Conservation (phyloP, 148 eudicot species). For the Dianthus caryophyllus region DNA sequence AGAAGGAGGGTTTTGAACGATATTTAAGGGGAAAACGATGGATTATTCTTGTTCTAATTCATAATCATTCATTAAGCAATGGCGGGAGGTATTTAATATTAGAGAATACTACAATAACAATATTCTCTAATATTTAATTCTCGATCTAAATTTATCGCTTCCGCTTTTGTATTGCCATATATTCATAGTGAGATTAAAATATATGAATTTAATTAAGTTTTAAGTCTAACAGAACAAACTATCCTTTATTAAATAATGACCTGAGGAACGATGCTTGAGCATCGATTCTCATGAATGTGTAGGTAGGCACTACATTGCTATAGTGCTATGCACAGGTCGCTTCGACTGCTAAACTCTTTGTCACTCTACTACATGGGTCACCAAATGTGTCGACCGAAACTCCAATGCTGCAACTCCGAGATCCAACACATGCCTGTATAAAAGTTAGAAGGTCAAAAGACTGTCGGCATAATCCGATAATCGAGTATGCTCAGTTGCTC, state of each 20-base stretch:
- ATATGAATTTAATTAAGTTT: too few relatives aligned
- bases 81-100: too few relatives aligned
- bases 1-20: too few relatives aligned
- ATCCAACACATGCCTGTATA: conserved; percentile 68
- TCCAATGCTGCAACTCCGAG: conserved; percentile 48
- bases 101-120: too few relatives aligned
- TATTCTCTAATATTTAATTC: too few relatives aligned
- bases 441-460: background rate
- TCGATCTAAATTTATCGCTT: too few relatives aligned
- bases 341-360: conserved; percentile 75
- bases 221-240: background rate
- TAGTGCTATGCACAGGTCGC: conserved; percentile 45
- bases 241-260: conserved; percentile 6
- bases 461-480: background rate
- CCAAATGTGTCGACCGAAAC: conserved; percentile 54
- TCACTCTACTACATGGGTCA: conserved; percentile 57
- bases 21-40: too few relatives aligned
- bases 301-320: background rate
- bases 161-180: too few relatives aligned
- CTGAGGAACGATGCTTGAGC: conserved; percentile 18
- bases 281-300: background rate
- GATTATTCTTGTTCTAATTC: too few relatives aligned
- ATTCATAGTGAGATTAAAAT: too few relatives aligned
- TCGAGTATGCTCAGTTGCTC: too few relatives aligned
- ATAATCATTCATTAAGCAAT: too few relatives aligned